These are phyloP conservation scores for Starmera quercuum DNA, from an alignment of 805 yeast genomes.

Conservation along the genomic window DNA sequence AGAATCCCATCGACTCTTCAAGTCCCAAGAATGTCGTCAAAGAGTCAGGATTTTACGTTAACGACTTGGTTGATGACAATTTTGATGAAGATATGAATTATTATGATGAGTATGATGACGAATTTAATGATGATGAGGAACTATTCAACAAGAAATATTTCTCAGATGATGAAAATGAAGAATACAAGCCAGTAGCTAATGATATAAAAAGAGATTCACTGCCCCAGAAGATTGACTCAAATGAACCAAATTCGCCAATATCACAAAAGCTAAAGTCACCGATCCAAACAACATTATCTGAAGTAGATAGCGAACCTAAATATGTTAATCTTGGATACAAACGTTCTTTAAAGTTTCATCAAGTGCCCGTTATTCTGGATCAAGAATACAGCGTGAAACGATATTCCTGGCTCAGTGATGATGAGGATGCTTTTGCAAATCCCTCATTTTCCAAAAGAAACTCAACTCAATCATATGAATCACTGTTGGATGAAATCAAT, in stretches of 20 bases:
- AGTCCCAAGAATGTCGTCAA: conserved; percentile 16
- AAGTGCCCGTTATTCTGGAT: conserved; percentile 27
- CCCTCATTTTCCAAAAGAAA: background rate
- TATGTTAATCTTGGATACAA: conserved; percentile 1
- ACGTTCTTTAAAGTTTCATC: conserved; percentile 29
- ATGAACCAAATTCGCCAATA: too few species aligned
- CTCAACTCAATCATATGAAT: conserved; percentile 27
- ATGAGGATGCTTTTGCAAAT: conserved; percentile 17
- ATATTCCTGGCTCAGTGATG: conserved; percentile 22
- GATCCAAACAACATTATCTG: too few species aligned
- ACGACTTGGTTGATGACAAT: conserved; percentile 32
- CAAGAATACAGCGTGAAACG: conserved; percentile 21
- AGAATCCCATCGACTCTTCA: conserved; percentile 20
- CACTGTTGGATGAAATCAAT: conserved; percentile 43
- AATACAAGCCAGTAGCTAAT: background rate
- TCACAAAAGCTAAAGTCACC: too few species aligned
- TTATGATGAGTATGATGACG: conserved; percentile 26
- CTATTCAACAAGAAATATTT: conserved; percentile 20
- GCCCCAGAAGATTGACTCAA: too few species aligned
- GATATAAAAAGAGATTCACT: too few species aligned
- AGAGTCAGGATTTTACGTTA: conserved; percentile 26
- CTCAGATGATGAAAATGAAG: conserved; percentile 16
- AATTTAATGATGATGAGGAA: conserved; percentile 25
- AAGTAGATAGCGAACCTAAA: too few species aligned
- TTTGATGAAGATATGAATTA: conserved; percentile 35